Conservation (phyloP, 148 eudicot species). For the Cornus florida region DNA sequence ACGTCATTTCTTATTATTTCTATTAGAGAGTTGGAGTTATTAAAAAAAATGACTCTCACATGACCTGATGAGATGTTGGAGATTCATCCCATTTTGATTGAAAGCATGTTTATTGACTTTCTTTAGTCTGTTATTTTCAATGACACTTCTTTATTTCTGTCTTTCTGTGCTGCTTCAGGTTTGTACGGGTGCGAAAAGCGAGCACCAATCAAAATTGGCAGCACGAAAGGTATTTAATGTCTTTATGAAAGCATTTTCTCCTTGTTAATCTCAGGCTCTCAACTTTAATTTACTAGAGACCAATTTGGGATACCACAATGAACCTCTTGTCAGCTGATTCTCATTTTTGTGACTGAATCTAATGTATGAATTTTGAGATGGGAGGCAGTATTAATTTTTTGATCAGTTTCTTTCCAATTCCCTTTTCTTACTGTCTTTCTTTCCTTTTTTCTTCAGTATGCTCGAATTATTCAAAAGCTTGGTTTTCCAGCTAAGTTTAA, state of each 20-base stretch:
- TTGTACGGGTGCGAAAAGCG: slow-evolving; percentile 92
- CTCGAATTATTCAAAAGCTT: slow-evolving; percentile 86
- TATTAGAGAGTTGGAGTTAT: not conserved
- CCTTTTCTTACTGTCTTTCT: no score
- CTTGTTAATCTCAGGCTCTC: no score
- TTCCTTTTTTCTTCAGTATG: slow-evolving; percentile 45
- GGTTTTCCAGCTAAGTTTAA: slow-evolving; percentile 83
- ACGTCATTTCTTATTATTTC: not conserved
- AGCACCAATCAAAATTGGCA: slow-evolving; percentile 72
- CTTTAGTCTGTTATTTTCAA: not conserved
- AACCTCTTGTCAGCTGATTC: no score
- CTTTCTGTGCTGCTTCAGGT: slow-evolving; percentile 37
- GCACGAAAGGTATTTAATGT: slow-evolving; percentile 60
- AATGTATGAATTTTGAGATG: no score
- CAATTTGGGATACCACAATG: no score
- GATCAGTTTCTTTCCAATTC: no score
- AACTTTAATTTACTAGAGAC: no score
- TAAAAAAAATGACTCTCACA: no score
- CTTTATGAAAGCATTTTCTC: not conserved
- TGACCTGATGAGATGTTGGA: not conserved
- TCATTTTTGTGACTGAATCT: not conserved
- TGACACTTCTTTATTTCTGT: slow-evolving; percentile 14
- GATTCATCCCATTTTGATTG: not conserved
- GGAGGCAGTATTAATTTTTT: not conserved
- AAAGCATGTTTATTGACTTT: not conserved